These are phyloP conservation scores for Vigna radiata DNA, from an alignment of 306 rosid genomes.

Conservation along the genomic window DNA sequence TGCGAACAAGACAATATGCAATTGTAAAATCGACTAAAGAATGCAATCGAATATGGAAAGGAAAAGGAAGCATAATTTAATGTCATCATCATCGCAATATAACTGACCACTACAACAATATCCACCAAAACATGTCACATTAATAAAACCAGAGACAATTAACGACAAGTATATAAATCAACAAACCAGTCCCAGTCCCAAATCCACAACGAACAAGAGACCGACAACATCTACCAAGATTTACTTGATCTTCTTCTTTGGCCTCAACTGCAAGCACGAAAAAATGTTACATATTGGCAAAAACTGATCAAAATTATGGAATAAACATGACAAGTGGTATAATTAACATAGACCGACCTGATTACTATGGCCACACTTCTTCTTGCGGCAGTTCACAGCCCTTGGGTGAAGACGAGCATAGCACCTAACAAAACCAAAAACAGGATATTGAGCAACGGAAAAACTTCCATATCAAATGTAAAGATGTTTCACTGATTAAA, in stretches of 20 bases:
- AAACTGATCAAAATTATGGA: neutral
- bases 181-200: neutral
- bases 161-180: neutral
- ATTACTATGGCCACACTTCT: conserved; percentile 87
- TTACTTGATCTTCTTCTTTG: conserved; percentile 90
- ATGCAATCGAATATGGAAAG: too few relatives aligned
- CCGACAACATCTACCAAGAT: neutral
- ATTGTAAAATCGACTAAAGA: too few relatives aligned
- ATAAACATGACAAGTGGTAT: neutral
- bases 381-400: conserved; percentile 84
- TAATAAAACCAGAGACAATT: neutral
- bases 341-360: conserved; percentile 50
- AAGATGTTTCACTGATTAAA: neutral
- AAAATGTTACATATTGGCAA: neutral
- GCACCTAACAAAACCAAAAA: conserved; percentile 52
- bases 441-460: accelerated
- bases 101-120: neutral
- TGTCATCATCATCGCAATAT: neutral
- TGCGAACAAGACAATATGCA: too few relatives aligned
- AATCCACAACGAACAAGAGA: neutral
- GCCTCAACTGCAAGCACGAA: conserved; percentile 71
- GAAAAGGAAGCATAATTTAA: neutral
- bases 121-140: neutral
- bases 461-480: too few relatives aligned
- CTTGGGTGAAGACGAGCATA: conserved; percentile 87